Evolutionary conservation across 495 filamentous ascomycete genomes (phyloP), one percentile per base, ranked within the genome.

Genomic region (Hamigera avellanea): DNA sequence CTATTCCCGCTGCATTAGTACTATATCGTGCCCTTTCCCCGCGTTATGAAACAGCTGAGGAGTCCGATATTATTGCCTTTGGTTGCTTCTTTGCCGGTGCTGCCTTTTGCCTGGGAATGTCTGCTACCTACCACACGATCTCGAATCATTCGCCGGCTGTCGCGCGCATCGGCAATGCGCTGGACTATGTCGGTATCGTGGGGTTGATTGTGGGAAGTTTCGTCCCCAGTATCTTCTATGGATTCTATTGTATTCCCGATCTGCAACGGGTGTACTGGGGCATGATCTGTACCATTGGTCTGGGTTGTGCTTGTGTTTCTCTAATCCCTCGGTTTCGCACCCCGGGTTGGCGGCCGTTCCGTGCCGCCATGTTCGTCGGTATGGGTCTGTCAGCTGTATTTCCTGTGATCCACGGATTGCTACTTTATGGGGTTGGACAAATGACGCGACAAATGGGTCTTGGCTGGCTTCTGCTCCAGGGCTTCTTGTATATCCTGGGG

Each of bases 151-250:
- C 73, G 0, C 69, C 67, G 10, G 45, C 40, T 1, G 71, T 83
- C 21, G 67, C 63, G 12, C 61, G 63, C 27, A 65, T 81, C 46
- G 75, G 79, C 1, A 85, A 86, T 48, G 67, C 80, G 35, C 69
- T 96, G 21, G 89, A 96, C 52, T 94, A 95, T 52, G 70, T 88
- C 12, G 89, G 89, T 8, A 96, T 95, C 51, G 81, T 95, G 19
- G 72, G 80, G 34, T 61, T 95, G 43, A 95, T 94, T 42, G 79
- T 84, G 43, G 87, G 89, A 23, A 87, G 81, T 53, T 93, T 83
- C 49, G 73, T 93, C 14, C 86, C 89, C 2, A 80, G 80, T 32
- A 55, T 95, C 37, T 93, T 82, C 62, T 96, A 93, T 52, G 89
- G 82, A 2, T 86, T 93, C 49, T 81, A 73, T 48, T 84, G 80